Evolutionary conservation across 768 basidiomycete genomes (phyloP), one percentile per base, ranked within the genome.

Genomic region (Vararia minispora): DNA sequence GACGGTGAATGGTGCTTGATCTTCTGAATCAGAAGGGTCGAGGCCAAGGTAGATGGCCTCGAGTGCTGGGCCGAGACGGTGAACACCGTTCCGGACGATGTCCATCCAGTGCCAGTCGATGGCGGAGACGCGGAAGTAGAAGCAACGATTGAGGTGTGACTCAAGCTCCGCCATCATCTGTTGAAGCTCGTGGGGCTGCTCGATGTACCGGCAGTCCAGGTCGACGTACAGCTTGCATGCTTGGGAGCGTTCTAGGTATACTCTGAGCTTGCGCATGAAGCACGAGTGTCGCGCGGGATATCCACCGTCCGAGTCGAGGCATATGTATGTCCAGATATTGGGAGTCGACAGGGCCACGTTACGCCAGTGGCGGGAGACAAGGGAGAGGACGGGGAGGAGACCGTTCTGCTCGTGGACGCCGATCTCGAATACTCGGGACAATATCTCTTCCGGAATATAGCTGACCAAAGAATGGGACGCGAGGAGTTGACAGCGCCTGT

Each of bases 391-490:
- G 3, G 42, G 43, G 7, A 54, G 35, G 27, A 56, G 46, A 2
- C 52, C 44, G 14, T 48, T 31, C 31, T 41, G 25, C 23, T 57
- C 52, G 39, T 57, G 41, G 3, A 54, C 50, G 10, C 52, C 56
- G 14, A 57, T 46, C 39, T 57, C 57, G 42, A 58, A 55, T 6
- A 58, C 47, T 17, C 54, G 52, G 26, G 52, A 49, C 14, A 58
- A 50, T 24, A 58, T 43, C 34, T 58, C 57, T 5, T 55, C 44
- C 2, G 56, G 55, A 11, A 58, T 40, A 30, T 46, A 45, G 17
- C 36, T 32, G 7, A 58, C 51, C 38, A 57, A 54, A 12, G 56
- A 54, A 8, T 46, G 49, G 7, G 39, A 31, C 5, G 48, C 52
- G 9, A 55, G 51, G 5, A 55, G 34, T n/a, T 49, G 31, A 23